These are phyloP conservation scores for Epichloe brachyelytri DNA, from an alignment of 2,329 filamentous ascomycete genomes.

Conservation along the genomic window DNA sequence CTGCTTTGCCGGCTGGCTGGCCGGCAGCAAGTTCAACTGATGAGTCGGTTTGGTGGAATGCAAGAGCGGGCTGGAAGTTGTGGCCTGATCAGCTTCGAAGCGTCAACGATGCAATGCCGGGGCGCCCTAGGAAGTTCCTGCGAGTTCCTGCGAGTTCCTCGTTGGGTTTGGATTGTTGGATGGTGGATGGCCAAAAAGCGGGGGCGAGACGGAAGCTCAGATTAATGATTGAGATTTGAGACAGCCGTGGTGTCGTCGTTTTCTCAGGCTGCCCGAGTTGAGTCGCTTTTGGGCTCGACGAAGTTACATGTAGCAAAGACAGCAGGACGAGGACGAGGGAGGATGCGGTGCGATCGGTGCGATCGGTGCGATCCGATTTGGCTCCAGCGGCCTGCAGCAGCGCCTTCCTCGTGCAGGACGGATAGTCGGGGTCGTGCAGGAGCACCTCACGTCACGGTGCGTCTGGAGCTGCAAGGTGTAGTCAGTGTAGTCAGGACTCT, in stretches of 20 bases:
- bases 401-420: neutral
- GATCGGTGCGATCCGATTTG: neutral
- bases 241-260: no score
- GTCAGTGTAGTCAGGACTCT: no score
- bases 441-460: neutral
- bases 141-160: neutral
- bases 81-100: neutral
- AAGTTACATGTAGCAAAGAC: no score
- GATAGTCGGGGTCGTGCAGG: neutral
- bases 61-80: no score
- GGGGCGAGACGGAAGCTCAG: neutral
- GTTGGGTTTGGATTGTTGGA: neutral
- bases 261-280: no score
- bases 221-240: neutral
- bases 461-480: neutral
- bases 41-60: neutral
- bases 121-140: no score
- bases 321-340: neutral
- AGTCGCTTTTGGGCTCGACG: no score
- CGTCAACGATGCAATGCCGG: no score
- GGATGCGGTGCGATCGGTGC: neutral
- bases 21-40: neutral
- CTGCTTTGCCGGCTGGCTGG: neutral
- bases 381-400: neutral
- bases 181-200: neutral